These are phyloP conservation scores for Pichia sp. DNA, from an alignment of 1,139 yeast species.

Conservation along the genomic window DNA sequence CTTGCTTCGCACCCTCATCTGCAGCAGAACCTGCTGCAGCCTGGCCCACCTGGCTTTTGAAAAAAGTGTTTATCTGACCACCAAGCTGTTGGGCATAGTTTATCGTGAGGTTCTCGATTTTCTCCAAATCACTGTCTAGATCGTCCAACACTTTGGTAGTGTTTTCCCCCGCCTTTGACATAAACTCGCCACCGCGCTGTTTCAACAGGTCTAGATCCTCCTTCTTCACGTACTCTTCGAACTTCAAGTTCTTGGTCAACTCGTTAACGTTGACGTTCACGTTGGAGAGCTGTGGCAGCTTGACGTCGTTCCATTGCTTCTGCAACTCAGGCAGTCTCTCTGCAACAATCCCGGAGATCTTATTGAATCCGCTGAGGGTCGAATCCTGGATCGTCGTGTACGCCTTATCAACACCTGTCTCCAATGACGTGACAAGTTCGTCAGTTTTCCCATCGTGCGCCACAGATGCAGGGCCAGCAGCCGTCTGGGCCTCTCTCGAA, in stretches of 20 bases:
- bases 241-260: slow-evolving; percentile 33
- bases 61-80: slow-evolving; percentile 46
- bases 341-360: slow-evolving; percentile 29
- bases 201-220: slow-evolving; percentile 37
- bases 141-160: slow-evolving; percentile 61
- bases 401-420: slow-evolving; percentile 50
- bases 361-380: slow-evolving; percentile 38
- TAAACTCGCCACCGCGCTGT: slow-evolving; percentile 36
- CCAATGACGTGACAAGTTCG: slow-evolving; percentile 46
- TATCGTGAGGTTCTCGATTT: slow-evolving; percentile 61
- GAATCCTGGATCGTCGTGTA: slow-evolving; percentile 43
- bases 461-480: slow-evolving; percentile 9
- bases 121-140: slow-evolving; percentile 64
- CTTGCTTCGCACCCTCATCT: slow-evolving; percentile 7
- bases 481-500: slow-evolving; percentile 2
- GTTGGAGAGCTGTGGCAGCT: slow-evolving; percentile 21
- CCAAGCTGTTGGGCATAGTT: slow-evolving; percentile 44
- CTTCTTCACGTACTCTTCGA: slow-evolving; percentile 21
- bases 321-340: slow-evolving; percentile 30
- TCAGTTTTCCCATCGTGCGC: slow-evolving; percentile 38
- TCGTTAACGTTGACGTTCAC: slow-evolving; percentile 24
- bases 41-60: slow-evolving; percentile 29
- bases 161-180: slow-evolving; percentile 36
- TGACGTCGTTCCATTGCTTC: slow-evolving; percentile 15
- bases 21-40: slow-evolving; percentile 18